Evolutionary conservation across 164 flowering plant species (phyloP), one percentile per base, ranked within the genome.

Genomic region (Platanus orientalis): DNA sequence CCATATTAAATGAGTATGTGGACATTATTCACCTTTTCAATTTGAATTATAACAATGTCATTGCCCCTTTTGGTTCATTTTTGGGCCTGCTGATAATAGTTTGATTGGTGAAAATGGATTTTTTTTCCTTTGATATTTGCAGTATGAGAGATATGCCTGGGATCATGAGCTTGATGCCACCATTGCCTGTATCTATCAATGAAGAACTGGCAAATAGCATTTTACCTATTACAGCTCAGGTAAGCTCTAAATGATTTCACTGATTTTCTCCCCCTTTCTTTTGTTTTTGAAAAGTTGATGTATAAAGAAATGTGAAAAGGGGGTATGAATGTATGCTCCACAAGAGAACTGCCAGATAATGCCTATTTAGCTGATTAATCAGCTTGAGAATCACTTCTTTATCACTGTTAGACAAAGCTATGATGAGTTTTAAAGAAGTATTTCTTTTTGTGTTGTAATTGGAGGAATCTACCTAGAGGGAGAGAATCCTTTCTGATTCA

Each of bases 121-220:
- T n/a, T n/a, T n/a, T n/a, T 12, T 65, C 51, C 9, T 32, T 60
- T 23, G 40, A 62, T 56, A 49, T 57, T 30, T 79, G 78, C 87
- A 92, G 98, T 74, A 85, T 92, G 95, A 83, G 77, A 58, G 78
- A 72, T 16, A 77, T 77, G 81, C 95, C 90, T 45, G 96, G 93
- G 61, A 77, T 87, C 40, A 88, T 91, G 96, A 87, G 87, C 69
- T 86, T 73, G 73, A 89, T 91, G 98, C 92, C 85, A 20, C 89
- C 92, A 27, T 75, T 93, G 60, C 89, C 90, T 34, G 88, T 88
- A 24, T 68, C 81, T 19, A 68, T 90, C 42, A 79, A 93, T 56
- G 89, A 88, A 65, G 89, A 93, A 63, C 96, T 93, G 62, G 83
- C 85, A 23, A 73, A 68, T 69, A 70, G 69, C 42, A 60, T 90